These are phyloP conservation scores for Nemania abortiva DNA, from an alignment of 2,329 filamentous ascomycete genomes.

Conservation along the genomic window DNA sequence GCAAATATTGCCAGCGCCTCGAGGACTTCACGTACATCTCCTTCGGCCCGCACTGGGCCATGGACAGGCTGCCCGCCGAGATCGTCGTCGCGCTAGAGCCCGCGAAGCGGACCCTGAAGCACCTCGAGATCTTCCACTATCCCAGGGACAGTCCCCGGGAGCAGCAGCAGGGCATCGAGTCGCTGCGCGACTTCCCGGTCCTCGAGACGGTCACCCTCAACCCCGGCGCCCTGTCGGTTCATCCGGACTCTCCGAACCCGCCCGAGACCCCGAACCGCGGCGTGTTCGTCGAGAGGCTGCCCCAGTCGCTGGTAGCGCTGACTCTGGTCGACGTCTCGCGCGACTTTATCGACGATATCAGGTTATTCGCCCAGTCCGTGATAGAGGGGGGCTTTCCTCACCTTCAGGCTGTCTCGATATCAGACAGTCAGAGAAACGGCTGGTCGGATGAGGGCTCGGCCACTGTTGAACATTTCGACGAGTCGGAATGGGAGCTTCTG, in stretches of 20 bases:
- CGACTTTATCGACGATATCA: constrained; percentile 35
- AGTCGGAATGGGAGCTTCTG: constrained; percentile 35
- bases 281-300: constrained; percentile 37
- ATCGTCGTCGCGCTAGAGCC: constrained; percentile 40
- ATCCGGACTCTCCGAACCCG: background rate
- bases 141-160: constrained; percentile 31
- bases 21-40: constrained; percentile 42
- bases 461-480: constrained; percentile 25
- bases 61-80: constrained; percentile 40
- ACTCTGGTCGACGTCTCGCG: constrained; percentile 37
- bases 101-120: constrained; percentile 30
- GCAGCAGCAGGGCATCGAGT: constrained; percentile 40
- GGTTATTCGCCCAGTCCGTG: constrained; percentile 31
- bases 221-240: constrained; percentile 34
- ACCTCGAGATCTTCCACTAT: constrained; percentile 41
- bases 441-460: constrained; percentile 23
- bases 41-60: constrained; percentile 40
- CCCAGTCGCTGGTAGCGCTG: constrained; percentile 33
- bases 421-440: constrained; percentile 32
- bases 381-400: constrained; percentile 36
- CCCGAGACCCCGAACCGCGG: constrained; percentile 19
- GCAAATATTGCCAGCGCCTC: constrained; percentile 39
- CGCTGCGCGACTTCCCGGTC: constrained; percentile 37
- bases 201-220: constrained; percentile 39
- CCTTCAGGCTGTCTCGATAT: constrained; percentile 34